Percentiles rank a stretch among this genome's conserved stretches.
phyloP scores from a whole-genome alignment of 108 stramenopile genomes.

The Thalassiosira profunda region DNA sequence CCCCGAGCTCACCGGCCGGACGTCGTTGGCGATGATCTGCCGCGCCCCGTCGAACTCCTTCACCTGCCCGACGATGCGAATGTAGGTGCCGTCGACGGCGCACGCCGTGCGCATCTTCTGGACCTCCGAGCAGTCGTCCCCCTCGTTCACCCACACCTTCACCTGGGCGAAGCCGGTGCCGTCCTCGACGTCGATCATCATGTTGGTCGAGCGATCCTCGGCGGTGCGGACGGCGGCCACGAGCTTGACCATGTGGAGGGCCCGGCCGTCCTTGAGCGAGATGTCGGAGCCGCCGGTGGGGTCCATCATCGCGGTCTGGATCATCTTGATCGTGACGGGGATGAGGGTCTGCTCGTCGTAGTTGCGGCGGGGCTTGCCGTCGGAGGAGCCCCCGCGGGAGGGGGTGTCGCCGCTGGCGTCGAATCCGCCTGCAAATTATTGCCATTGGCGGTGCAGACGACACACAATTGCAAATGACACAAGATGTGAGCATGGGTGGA shows the following conservation, averaged over 20 bases:
- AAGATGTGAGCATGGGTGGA: no score
- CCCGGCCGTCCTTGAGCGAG: slow-evolving; percentile 68
- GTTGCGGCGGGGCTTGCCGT: slow-evolving; percentile 50
- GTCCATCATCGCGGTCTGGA: slow-evolving; percentile 33
- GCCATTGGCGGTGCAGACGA: no score
- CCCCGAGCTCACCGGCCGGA: slow-evolving; percentile 60
- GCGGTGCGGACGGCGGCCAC: slow-evolving; percentile 68
- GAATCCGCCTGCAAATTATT: no score
- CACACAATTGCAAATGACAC: no score
- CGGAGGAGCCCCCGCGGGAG: no score
- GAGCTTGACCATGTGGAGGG: slow-evolving; percentile 71
- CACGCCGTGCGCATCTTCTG: slow-evolving; percentile 49
- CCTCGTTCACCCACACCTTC: slow-evolving; percentile 77
- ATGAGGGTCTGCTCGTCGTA: slow-evolving; percentile 87
- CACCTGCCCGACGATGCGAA: slow-evolving; percentile 75
- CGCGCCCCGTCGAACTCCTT: slow-evolving; percentile 75
- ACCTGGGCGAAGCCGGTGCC: slow-evolving; percentile 85
- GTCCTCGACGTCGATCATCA: slow-evolving; percentile 79
- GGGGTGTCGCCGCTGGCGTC: no score
- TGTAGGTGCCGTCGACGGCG: slow-evolving; percentile 59
- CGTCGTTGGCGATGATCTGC: slow-evolving; percentile 69
- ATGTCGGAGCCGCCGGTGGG: slow-evolving; percentile 47
- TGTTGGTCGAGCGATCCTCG: slow-evolving; percentile 63
- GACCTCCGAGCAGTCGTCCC: slow-evolving; percentile 61
- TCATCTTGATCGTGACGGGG: slow-evolving; percentile 79